phyloP scores from a whole-genome alignment of 73 alveolate genomes.

The Strombidium stylifer region DNA sequence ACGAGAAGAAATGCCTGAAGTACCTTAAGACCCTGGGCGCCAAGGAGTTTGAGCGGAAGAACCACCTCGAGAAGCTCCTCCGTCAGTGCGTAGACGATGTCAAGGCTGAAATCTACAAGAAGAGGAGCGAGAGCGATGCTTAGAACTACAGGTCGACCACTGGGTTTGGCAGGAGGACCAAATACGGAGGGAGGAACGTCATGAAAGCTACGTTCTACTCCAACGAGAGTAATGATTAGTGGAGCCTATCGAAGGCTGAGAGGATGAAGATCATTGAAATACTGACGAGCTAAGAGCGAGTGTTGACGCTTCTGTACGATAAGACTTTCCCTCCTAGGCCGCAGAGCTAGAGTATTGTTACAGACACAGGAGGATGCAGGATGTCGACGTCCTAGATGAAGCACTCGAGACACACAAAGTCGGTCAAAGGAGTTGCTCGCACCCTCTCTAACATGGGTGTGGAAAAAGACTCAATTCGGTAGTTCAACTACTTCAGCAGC shows the following conservation, averaged over 20 bases:
- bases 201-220: too few relatives aligned
- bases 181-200: not conserved
- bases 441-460: too few relatives aligned
- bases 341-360: not conserved
- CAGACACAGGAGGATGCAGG: not conserved
- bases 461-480: slow-evolving; percentile 13
- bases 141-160: not conserved
- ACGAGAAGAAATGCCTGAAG: slow-evolving; percentile 66
- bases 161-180: too few relatives aligned
- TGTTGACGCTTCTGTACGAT: slow-evolving; percentile 66
- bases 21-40: slow-evolving; percentile 63
- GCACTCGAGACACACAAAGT: not conserved
- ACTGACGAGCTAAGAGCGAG: slow-evolving; percentile 64
- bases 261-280: slow-evolving; percentile 73
- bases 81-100: slow-evolving; percentile 79
- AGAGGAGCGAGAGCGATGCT: slow-evolving; percentile 11
- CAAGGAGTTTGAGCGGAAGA: slow-evolving; percentile 72
- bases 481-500: slow-evolving; percentile 7
- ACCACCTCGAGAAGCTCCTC: slow-evolving; percentile 62
- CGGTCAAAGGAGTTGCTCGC: too few relatives aligned
- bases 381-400: too few relatives aligned
- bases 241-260: slow-evolving; percentile 56
- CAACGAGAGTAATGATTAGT: not conserved
- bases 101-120: slow-evolving; percentile 65
- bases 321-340: slow-evolving; percentile 82